These are phyloP conservation scores for Quercus berberidifolia DNA, from an alignment of 306 rosid species.

Conservation along the genomic window DNA sequence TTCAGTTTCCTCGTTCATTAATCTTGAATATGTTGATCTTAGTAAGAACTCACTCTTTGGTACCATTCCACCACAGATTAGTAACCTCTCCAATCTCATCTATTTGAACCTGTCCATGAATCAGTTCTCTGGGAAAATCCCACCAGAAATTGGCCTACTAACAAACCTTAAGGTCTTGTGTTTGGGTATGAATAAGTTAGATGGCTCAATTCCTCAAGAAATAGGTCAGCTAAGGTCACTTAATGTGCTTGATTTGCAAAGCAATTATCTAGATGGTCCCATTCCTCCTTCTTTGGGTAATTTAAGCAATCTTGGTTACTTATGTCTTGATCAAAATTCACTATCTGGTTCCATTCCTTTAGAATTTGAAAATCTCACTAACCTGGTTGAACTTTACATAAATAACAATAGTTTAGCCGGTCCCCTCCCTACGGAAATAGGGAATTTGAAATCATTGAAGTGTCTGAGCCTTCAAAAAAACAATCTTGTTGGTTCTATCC, in stretches of 20 bases:
- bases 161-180: not conserved
- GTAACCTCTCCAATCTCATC: constrained; percentile 22
- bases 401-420: not conserved
- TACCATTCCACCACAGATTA: constrained; percentile 25
- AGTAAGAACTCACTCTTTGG: constrained; percentile 25
- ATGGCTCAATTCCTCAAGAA: constrained; percentile 20
- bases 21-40: constrained; percentile 23
- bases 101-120: constrained; percentile 30
- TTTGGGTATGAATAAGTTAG: not conserved
- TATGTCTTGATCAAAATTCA: not conserved
- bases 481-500: constrained; percentile 9
- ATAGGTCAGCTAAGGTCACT: constrained; percentile 5
- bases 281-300: constrained; percentile 8
- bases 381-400: not conserved
- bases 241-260: not conserved
- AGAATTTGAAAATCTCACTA: not conserved
- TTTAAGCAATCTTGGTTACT: not conserved
- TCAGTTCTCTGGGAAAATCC: constrained; percentile 18
- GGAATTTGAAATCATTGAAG: constrained; percentile 4
- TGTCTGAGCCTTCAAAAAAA: not conserved
- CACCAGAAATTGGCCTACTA: constrained; percentile 13
- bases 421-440: not conserved
- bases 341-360: not conserved
- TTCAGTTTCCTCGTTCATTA: constrained; percentile 22
- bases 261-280: not conserved